Evolutionary conservation across 2,329 filamentous ascomycete species (phyloP).

Genomic region (Penicillium sp.): DNA sequence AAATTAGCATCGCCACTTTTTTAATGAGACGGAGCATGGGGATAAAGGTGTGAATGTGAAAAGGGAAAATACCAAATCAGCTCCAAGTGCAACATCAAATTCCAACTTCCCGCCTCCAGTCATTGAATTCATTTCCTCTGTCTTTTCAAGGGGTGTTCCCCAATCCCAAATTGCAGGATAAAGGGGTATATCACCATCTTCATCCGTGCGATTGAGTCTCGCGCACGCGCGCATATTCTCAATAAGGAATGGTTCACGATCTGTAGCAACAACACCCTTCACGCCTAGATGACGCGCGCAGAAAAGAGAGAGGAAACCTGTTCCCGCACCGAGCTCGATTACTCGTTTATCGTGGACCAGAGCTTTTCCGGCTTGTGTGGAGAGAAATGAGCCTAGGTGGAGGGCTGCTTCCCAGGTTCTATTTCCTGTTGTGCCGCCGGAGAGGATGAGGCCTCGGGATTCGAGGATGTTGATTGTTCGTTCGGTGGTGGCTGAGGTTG

Average conservation of each 20-base stretch:
- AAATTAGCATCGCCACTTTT: neutral
- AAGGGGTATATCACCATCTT: conserved; percentile 17
- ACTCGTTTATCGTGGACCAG: conserved; percentile 54
- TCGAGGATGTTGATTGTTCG: conserved; percentile 45
- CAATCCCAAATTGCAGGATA: conserved; percentile 43
- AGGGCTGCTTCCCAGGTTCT: conserved; percentile 69
- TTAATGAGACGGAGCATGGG: no score
- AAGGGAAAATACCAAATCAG: conserved; percentile 36
- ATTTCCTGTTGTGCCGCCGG: conserved; percentile 62
- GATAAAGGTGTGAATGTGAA: neutral
- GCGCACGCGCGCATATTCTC: conserved; percentile 40
- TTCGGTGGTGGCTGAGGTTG: neutral
- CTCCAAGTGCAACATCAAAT: conserved; percentile 43
- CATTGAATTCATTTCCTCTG: conserved; percentile 4
- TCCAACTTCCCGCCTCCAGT: neutral
- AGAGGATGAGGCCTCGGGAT: conserved; percentile 56
- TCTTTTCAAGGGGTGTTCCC: conserved; percentile 32
- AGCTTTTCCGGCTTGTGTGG: conserved; percentile 43
- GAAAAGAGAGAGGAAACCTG: conserved; percentile 63
- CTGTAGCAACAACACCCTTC: conserved; percentile 57
- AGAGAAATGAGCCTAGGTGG: conserved; percentile 61
- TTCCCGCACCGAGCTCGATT: conserved; percentile 66
- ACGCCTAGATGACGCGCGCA: conserved; percentile 59
- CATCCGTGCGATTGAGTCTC: conserved; percentile 30
- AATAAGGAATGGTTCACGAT: conserved; percentile 54